Conservation (phyloP, 2,329 filamentous ascomycete genomes). For the Aspergillus proliferans region DNA sequence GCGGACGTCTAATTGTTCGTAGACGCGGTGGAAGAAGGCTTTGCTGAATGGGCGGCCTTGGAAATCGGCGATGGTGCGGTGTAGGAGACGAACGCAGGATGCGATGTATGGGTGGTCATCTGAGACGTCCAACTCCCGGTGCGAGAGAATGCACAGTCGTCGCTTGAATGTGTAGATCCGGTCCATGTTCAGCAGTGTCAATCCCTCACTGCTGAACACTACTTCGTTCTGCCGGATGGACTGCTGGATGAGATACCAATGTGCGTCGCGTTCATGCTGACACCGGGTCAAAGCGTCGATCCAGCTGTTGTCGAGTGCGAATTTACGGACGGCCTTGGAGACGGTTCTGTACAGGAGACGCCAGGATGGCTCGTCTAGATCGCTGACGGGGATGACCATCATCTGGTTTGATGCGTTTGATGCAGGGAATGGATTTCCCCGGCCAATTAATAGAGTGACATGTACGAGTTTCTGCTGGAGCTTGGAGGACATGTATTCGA, state of each 20-base stretch:
- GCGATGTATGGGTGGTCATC: conserved; percentile 27
- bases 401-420: conserved; percentile 33
- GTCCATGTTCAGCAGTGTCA: conserved; percentile 40
- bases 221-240: conserved; percentile 41
- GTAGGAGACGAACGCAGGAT: conserved; percentile 36
- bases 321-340: conserved; percentile 32
- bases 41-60: conserved; percentile 38
- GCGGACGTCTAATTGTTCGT: conserved; percentile 35
- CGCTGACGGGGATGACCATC: conserved; percentile 32
- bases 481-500: conserved; percentile 38
- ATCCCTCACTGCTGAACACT: conserved; percentile 38
- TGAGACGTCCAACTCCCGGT: not conserved
- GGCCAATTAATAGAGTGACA: conserved; percentile 36
- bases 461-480: conserved; percentile 35
- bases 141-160: conserved; percentile 34
- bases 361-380: conserved; percentile 25
- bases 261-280: conserved; percentile 28
- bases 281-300: conserved; percentile 32
- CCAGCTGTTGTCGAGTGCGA: conserved; percentile 34
- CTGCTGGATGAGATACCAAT: conserved; percentile 37
- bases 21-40: conserved; percentile 39
- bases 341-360: conserved; percentile 29
- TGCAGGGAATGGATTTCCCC: conserved; percentile 34
- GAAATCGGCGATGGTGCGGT: conserved; percentile 35
- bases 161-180: conserved; percentile 42